Conservation (phyloP, 2,329 filamentous ascomycete species). For the Colletotrichum chrysophilum region DNA sequence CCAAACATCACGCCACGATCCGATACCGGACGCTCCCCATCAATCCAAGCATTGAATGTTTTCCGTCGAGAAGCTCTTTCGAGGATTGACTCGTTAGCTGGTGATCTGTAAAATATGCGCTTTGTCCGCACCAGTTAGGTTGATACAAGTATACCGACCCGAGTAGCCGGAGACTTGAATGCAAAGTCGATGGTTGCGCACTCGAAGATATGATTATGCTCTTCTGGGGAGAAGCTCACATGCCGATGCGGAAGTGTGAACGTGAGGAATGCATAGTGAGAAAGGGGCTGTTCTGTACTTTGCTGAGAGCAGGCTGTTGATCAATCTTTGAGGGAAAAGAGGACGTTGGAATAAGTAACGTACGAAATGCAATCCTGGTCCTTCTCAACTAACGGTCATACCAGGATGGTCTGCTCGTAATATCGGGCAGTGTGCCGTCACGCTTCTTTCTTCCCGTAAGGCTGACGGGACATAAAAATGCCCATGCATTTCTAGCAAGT, state of each 20-base stretch:
- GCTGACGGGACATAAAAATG: background rate
- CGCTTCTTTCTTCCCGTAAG: background rate
- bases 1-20: background rate
- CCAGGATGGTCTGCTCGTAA: background rate
- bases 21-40: background rate
- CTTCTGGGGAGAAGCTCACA: background rate
- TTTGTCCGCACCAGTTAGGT: background rate
- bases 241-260: background rate
- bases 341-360: background rate
- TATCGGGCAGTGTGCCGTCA: background rate
- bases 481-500: background rate
- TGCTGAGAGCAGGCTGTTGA: background rate
- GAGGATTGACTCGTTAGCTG: background rate
- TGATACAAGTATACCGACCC: background rate
- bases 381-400: background rate
- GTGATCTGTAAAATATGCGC: background rate
- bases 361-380: background rate
- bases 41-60: background rate
- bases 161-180: background rate
- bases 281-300: background rate
- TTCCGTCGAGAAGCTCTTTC: background rate
- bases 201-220: background rate
- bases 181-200: background rate
- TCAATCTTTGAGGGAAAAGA: background rate
- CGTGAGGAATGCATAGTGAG: background rate